Base-by-base conservation (phyloP, 169 alveolate species). In the Plasmodium cynomolgi region DNA sequence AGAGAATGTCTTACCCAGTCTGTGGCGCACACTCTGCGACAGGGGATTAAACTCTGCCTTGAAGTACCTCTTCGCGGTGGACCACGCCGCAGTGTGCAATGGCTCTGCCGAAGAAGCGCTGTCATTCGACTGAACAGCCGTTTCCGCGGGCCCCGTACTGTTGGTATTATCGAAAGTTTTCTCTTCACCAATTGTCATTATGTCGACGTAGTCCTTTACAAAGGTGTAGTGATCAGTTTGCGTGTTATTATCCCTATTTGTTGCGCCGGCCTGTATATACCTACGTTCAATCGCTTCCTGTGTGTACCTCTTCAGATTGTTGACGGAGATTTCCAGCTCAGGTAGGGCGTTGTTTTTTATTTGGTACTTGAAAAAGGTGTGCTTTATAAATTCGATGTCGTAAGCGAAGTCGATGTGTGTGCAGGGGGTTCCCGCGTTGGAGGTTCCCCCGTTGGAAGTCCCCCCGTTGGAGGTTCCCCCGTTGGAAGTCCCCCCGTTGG, bases 381-480 rank as follows among this genome's bases (percentile, higher is more conserved):
- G 13, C 23, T 85, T 74, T 1, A 85, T 9, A 85, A 85, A 85
- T 29, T 73, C 33, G 26, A 77, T 77, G 33, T 77, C 93, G 62
- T 85, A 85, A 1, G 58, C 20, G 13, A 85, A 74, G 33, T 85
- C 93, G 26, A 85, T 68, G 41, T 85, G 93, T 54, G 93, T 81
- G n/a, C 44, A n/a, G 33, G 41, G 6, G 37, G 29, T 77, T 17
- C 17, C 72, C 34, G 1, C 11, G 54, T 31, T 56, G 84, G 11
- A 1, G 0, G 56, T 44, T 34, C 83, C 23, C 71, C 11, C 33
- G 23, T 44, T 41, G 1, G 34, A 8, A 6, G 29, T 50, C 6
- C 6, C 13, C 58, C 23, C 13, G 44, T 37, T 37, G 44, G n/a
- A n/a, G n/a, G n/a, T n/a, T n/a, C n/a, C n/a, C 7, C 44, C 44